Evolutionary conservation across 441 rosid genomes (phyloP), one percentile per base, ranked within the genome.

Genomic region (Eruca vesicaria): DNA sequence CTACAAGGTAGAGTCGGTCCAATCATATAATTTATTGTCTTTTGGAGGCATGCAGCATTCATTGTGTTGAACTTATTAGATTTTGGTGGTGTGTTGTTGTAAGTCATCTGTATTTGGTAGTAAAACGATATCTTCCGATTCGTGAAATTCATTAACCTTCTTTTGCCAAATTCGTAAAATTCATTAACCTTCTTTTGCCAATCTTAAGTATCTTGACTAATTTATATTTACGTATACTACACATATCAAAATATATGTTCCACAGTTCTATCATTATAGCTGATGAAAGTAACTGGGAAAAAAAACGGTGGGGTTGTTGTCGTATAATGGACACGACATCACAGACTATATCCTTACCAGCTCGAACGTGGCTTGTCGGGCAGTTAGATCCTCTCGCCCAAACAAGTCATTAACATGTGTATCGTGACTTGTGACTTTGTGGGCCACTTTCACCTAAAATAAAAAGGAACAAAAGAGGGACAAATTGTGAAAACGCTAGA

Each of bases 401-500:
- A 66, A 66, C 70, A 66, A 15, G 38, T 16, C 15, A 65, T 5
- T 23, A 26, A 3, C 36, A 43, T 43, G 21, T 43, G 33, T 45
- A 2, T n/a, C 9, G 9, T 66, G 10, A 65, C 16, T 16, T 28
- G 38, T 16, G 26, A 48, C 32, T 20, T 48, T 3, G 59, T 48
- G 41, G 58, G 41, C 41, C 58, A 45, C 1, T 9, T 14, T 38
- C 36, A 18, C 26, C 15, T 33, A 2, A 12, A 21, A 7, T 0
- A 14, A 3, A 23, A 63, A 1, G 3, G 3, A 23, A 4, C 0
- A 14, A 8, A 12, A 20, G 7, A 18, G 19, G 5, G 26, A 16
- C n/a, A 1, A 12, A 35, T 6, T 3, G 2, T 0, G 0, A 32
- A 68, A 20, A 20, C 93, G 91, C 93, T 88, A 84, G 90, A 92